Evolutionary conservation across 2,329 filamentous ascomycete species (phyloP).

Genomic region (Alternaria gansuensis): DNA sequence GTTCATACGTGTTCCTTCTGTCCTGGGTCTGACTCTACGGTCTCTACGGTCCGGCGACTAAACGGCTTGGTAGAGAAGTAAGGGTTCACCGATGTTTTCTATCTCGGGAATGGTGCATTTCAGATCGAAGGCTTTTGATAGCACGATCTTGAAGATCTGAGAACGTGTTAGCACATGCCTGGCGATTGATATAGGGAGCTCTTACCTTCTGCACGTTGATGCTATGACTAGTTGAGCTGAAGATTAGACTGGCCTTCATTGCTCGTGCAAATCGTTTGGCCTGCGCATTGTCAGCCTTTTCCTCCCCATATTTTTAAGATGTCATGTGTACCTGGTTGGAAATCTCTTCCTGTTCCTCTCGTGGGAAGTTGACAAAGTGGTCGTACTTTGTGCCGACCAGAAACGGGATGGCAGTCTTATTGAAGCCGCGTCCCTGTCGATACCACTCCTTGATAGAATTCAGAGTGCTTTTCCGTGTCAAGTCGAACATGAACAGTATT

Average conservation of each 20-base stretch:
- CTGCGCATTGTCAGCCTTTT: slow-evolving; percentile 56
- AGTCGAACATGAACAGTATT: slow-evolving; percentile 99
- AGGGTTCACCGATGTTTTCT: slow-evolving; percentile 94
- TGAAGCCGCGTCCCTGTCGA: slow-evolving; percentile 94
- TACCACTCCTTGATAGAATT: slow-evolving; percentile 99
- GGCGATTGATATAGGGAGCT: too few relatives aligned
- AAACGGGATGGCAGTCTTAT: slow-evolving; percentile 99
- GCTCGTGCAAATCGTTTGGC: slow-evolving; percentile 96
- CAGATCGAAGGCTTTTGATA: slow-evolving; percentile 97
- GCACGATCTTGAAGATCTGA: slow-evolving; percentile 99
- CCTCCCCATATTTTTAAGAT: not conserved
- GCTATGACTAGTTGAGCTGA: slow-evolving; percentile 98
- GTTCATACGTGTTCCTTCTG: slow-evolving; percentile 20
- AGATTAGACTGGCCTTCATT: slow-evolving; percentile 97
- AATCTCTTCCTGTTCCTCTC: slow-evolving; percentile 98
- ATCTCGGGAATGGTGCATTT: slow-evolving; percentile 99
- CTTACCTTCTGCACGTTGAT: slow-evolving; percentile 98
- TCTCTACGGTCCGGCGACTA: slow-evolving; percentile 34
- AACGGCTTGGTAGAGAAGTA: slow-evolving; percentile 78
- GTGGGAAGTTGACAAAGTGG: slow-evolving; percentile 98
- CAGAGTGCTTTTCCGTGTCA: slow-evolving; percentile 96
- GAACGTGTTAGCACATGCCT: slow-evolving; percentile 37
- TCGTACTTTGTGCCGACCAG: slow-evolving; percentile 98
- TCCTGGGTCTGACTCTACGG: slow-evolving; percentile 29
- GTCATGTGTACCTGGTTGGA: slow-evolving; percentile 79